Conservation (phyloP, 208 protist species). For the Polymyxa betae region DNA sequence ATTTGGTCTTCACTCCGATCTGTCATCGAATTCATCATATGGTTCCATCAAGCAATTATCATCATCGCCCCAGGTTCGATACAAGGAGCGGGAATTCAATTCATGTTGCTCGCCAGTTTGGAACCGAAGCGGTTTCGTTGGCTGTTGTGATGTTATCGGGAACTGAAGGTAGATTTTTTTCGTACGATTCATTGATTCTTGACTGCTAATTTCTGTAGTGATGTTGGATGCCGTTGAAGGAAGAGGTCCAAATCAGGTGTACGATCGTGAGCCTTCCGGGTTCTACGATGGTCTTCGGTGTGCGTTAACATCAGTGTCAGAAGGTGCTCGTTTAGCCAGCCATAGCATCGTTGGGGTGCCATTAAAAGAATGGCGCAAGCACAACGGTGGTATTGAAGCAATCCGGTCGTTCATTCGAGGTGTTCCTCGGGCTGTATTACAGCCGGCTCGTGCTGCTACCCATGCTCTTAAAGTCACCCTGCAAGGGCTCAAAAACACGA, state of each 20-base stretch:
- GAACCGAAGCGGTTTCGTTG: no score
- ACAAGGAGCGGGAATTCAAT: no score
- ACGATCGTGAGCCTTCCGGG: background rate
- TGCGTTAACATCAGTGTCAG: background rate
- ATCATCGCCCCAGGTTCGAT: no score
- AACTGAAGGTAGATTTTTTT: no score
- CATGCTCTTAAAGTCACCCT: background rate
- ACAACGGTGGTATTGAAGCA: background rate
- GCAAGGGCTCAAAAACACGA: background rate
- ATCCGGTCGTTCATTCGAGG: background rate
- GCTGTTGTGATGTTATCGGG: no score
- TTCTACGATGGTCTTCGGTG: background rate
- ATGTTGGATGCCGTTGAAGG: no score
- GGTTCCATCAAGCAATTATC: no score
- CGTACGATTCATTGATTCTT: no score
- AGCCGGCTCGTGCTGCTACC: background rate
- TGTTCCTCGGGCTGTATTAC: background rate
- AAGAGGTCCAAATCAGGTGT: no score
- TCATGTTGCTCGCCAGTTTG: no score
- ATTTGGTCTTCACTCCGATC: background rate
- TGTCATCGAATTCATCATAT: no score
- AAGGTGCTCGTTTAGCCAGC: background rate
- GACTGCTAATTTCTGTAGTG: no score
- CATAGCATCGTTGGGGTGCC: background rate
- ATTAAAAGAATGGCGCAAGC: background rate